Base-by-base conservation (phyloP, 495 filamentous ascomycete genomes). In the Aspergillus baeticus region DNA sequence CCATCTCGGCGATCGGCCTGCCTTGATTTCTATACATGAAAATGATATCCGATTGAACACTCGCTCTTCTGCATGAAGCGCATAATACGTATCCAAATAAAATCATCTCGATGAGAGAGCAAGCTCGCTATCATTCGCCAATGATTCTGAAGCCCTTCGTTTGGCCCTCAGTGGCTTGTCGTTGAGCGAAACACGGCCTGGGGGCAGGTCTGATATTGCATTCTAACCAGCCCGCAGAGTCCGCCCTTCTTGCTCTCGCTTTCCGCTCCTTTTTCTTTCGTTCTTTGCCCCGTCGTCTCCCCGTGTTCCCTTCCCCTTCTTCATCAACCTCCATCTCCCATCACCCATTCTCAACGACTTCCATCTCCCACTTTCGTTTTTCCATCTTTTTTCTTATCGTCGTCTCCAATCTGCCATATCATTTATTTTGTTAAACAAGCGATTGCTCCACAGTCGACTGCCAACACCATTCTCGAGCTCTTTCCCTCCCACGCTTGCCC, bases 21-120 rank as follows among this genome's bases (percentile, higher is more conserved):
- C 44, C 39, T 59, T 50, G 43, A 61, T 59, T 59, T 61, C 57
- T 46, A 54, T 65, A 57, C 44, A 57, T 41, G 50, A 29, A 50
- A 26, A 50, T 38, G 47, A 50, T 37, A 50, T 50, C 34, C 34
- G 33, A 26, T 23, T 50, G n/a, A n/a, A n/a, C 18, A 23, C 34
- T 36, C 15, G 15, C 5, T 33, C 17, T 48, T 18, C 10, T 36
- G 36, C 18, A 36, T 11, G 31, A 13, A 36, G 3, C 8, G 20
- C 17, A 17, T 29, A 29, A 4, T 29, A 29, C 26, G 26, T 29
- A 42, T 42, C 7, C 36, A 37, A 50, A 34, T 10, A 50, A 18
- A 2, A 22, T 6, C 47, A 35, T 2, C 47, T 14, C 10, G 36
- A 50, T 37, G 47, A 50, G 34, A 50, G 47, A 23, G 10, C 23